Base-by-base conservation (phyloP, 2,329 filamentous ascomycete genomes). In the Aspergillus sp. region DNA sequence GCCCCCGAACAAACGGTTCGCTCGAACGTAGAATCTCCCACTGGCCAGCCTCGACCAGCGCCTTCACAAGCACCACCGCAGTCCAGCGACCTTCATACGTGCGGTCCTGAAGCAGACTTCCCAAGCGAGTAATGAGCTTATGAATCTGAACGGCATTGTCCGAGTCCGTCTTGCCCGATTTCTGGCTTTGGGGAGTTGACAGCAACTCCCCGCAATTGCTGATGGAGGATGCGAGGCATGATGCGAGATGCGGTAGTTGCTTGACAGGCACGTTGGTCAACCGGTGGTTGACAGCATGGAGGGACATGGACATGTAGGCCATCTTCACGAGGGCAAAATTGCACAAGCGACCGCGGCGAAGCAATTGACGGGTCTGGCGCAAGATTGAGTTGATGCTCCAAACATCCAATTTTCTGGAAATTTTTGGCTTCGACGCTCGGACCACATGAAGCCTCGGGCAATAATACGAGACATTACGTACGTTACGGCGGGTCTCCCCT, bases 41-140 rank as follows among this genome's bases (percentile, higher is more conserved):
- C 49, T 92, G 92, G 23, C 92, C 92, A 43, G 90, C 86, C 69
- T 97, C 93, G 47, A 97, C 81, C 4, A 89, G 81, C 4, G 90
- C 86, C 78, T 97, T 97, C 75, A 92, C 85, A 52, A 97, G 78
- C 15, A 90, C 87, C 47, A 91, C 86, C 6, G 89, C 92, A 17
- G 88, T 85, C 79, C 94, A 96, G 69, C 91, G 86, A 47, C 89
- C 91, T 68, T 92, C 87, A 2, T 86, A 74, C 51, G 80, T 91
- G 60, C 89, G 89, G 58, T 94, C 92, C 72, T 91, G 90, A 36
- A 97, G 80, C 13, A 97, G 81, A 12, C 90, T 88, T 1, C 87
- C 89, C 61, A 97, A 81, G 56, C 91, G 87, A 4, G 90, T 91
- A 72, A 90, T 91, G 69, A 96, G 82, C 73, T 91, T 94, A 76